Evolutionary conservation across 768 basidiomycete species (phyloP), one percentile per base, ranked within the genome.

Genomic region (Tylopilus rubrobrunneus): DNA sequence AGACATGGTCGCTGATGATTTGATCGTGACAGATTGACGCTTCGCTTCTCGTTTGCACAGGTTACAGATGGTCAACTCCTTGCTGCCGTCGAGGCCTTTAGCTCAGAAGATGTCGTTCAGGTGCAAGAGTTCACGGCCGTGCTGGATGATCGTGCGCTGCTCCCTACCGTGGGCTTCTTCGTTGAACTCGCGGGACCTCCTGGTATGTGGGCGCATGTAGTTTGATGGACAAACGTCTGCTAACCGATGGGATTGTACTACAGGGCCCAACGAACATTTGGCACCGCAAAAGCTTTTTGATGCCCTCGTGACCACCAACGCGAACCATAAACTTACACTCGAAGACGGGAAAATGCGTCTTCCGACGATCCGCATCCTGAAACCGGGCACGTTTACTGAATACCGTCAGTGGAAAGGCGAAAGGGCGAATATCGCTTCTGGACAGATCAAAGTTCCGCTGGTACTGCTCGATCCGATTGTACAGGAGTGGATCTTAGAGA

Each of bases 401-500:
- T 66, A 57, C 29, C 56, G 62, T 46, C 45, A 23, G 34, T 60
- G 57, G 56, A 63, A 43, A 33, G 41, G 43, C 14, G 41, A 52
- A 37, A 43, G 3, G 5, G 19, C 14, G 5, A 60, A 59, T 3
- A 7, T 49, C 1, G 36, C 19, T 4, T 36, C 31, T 2, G 52
- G 40, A 8, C 60, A 62, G 37, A 4, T n/a, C n/a, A n/a, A n/a
- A n/a, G n/a, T n/a, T n/a, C n/a, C n/a, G n/a, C n/a, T n/a, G n/a
- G n/a, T n/a, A 15, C 45, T 14, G n/a, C n/a, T n/a, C n/a, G 28
- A 65, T 34, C 17, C 19, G 7, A 29, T 10, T 2, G 33, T 6
- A 5, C 45, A 43, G n/a, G 56, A 55, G n/a, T 67, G 66, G 66
- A 23, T 67, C 7, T 31, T 31, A 43, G 45, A 61, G 21, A 56